A percentile compares a stretch with the other conserved stretches of the same genome.
Conservation (phyloP, 768 basidiomycete species). For the Lactifluus rugatus region DNA sequence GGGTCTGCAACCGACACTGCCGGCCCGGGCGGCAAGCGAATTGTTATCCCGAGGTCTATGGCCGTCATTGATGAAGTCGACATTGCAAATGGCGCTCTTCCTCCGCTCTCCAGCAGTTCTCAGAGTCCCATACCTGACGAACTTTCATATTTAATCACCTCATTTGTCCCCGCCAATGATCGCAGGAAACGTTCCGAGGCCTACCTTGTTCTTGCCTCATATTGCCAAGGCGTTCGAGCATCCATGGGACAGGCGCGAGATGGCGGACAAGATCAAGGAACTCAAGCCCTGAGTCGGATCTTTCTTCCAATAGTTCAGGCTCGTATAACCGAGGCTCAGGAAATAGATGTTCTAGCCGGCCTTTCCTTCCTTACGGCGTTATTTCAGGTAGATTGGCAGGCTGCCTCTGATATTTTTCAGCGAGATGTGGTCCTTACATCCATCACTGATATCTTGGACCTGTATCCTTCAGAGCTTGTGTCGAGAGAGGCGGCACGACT, state of each 20-base stretch:
- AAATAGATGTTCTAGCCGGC: constrained; percentile 42
- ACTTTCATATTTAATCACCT: constrained; percentile 15
- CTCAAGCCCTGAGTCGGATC: constrained; percentile 38
- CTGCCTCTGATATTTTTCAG: constrained; percentile 55
- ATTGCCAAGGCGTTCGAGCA: constrained; percentile 50
- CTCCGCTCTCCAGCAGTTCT: background rate
- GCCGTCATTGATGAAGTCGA: constrained; percentile 10
- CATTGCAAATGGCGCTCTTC: background rate
- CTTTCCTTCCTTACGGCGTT: constrained; percentile 66
- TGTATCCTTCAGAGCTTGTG: constrained; percentile 41
- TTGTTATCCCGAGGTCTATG: background rate
- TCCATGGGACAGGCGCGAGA: constrained; percentile 30
- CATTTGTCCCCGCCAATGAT: constrained; percentile 15
- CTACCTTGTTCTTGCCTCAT: constrained; percentile 56
- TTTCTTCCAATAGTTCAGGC: constrained; percentile 43
- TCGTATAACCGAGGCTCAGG: constrained; percentile 47
- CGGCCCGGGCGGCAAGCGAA: too few relatives aligned
- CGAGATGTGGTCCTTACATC: constrained; percentile 54
- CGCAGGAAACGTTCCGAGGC: constrained; percentile 46
- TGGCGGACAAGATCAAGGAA: constrained; percentile 34
- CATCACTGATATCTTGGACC: constrained; percentile 61
- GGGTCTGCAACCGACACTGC: too few relatives aligned
- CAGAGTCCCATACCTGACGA: constrained; percentile 17
- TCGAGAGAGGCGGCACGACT: constrained; percentile 60
- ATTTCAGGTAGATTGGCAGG: constrained; percentile 70